Evolutionary conservation across 2,329 filamentous ascomycete genomes (phyloP).

Genomic region (Ceratocystis huliohia): DNA sequence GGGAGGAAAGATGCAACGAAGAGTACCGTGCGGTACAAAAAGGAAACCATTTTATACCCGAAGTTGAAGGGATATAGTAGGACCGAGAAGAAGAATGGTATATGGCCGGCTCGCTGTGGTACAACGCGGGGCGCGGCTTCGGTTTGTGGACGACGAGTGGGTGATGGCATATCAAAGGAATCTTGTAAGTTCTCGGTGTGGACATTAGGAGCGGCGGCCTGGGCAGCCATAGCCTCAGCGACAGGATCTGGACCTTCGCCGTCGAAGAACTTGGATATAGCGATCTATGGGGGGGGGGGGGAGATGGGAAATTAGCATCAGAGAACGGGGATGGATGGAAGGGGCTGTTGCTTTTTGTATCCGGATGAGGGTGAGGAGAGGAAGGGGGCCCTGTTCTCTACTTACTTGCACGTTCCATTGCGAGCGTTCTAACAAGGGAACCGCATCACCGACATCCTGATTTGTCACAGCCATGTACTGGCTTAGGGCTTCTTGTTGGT

Average conservation of each 20-base stretch:
- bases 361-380: not conserved
- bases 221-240: constrained; percentile 58
- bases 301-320: not conserved
- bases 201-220: constrained; percentile 48
- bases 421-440: constrained; percentile 68
- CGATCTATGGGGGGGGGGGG: constrained; percentile 48
- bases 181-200: constrained; percentile 65
- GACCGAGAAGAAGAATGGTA: constrained; percentile 59
- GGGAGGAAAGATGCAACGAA: constrained; percentile 74
- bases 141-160: constrained; percentile 29
- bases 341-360: not conserved
- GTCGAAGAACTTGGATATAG: constrained; percentile 95
- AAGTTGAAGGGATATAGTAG: constrained; percentile 54
- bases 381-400: not conserved
- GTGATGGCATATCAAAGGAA: constrained; percentile 33
- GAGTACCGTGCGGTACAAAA: constrained; percentile 58
- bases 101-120: constrained; percentile 60
- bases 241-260: constrained; percentile 76
- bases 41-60: constrained; percentile 58
- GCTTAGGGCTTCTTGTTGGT: constrained; percentile 72
- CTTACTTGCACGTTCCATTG: constrained; percentile 90
- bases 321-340: not conserved
- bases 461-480: constrained; percentile 83
- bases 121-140: constrained; percentile 75
- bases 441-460: constrained; percentile 62